A percentile compares a stretch with the other conserved stretches of the same genome.
phyloP scores from a whole-genome alignment of 2,329 filamentous ascomycete genomes.

The Pseudogymnoascus sp. region DNA sequence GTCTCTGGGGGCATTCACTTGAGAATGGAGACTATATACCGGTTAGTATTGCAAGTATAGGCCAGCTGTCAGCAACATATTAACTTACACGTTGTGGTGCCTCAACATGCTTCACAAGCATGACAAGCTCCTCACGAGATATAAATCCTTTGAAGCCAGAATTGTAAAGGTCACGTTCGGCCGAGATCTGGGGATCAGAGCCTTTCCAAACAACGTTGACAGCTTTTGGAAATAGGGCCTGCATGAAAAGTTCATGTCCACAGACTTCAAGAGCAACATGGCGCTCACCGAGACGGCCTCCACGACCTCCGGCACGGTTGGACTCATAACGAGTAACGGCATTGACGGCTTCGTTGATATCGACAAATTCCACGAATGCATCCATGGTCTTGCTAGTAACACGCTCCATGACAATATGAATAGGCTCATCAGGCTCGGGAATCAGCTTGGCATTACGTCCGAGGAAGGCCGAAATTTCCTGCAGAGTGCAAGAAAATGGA shows the following conservation, averaged over 20 bases:
- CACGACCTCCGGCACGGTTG: constrained; percentile 32
- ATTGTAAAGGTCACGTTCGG: constrained; percentile 31
- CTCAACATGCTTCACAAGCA: constrained; percentile 58
- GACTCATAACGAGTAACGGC: constrained; percentile 43
- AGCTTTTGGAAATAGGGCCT: constrained; percentile 53
- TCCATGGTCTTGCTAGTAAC: constrained; percentile 56
- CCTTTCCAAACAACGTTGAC: constrained; percentile 50
- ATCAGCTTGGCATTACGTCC: constrained; percentile 50
- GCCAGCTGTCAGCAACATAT: neutral
- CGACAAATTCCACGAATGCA: constrained; percentile 51
- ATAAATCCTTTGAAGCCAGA: constrained; percentile 55
- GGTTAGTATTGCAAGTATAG: constrained; percentile 11
- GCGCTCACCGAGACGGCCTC: constrained; percentile 48
- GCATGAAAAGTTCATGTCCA: constrained; percentile 51
- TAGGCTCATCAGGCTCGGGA: constrained; percentile 45
- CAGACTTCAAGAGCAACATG: constrained; percentile 51
- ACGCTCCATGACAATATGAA: constrained; percentile 61
- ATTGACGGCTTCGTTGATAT: constrained; percentile 44
- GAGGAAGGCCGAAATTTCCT: constrained; percentile 52
- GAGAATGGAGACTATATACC: constrained; percentile 48
- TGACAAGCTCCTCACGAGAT: constrained; percentile 54
- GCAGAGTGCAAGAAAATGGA: constrained; percentile 45
- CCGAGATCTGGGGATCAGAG: constrained; percentile 35
- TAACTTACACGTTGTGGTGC: constrained; percentile 51
- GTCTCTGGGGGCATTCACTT: constrained; percentile 54